phyloP scores from a whole-genome alignment of 1,139 yeast species.

The Williopsis jadinii region DNA sequence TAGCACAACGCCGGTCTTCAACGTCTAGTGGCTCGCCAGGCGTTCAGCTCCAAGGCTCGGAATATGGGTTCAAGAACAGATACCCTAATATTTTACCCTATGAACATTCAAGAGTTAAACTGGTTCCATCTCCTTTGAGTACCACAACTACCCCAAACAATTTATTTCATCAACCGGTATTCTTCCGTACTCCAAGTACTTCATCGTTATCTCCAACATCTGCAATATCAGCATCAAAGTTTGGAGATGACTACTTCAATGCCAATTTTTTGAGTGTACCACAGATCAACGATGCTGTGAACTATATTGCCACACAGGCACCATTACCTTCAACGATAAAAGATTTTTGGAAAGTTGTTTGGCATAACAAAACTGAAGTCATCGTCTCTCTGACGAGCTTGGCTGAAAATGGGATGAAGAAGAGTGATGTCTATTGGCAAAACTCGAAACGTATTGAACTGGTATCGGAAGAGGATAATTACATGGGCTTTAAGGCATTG shows the following conservation, averaged over 20 bases:
- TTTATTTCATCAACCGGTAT: constrained; percentile 1
- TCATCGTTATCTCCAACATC: constrained; percentile 6
- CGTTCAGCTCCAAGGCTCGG: constrained; percentile 19
- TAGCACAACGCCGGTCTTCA: constrained; percentile 16
- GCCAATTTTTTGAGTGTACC: constrained; percentile 47
- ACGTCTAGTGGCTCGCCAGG: constrained; percentile 6
- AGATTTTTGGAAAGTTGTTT: constrained; percentile 76
- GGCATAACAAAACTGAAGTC: constrained; percentile 52
- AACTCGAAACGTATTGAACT: constrained; percentile 24
- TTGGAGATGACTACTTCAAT: constrained; percentile 46
- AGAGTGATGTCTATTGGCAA: constrained; percentile 54
- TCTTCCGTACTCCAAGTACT: constrained; percentile 3
- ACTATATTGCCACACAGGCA: constrained; percentile 81
- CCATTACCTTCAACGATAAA: constrained; percentile 70
- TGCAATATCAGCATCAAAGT: constrained; percentile 2
- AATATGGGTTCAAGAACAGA: constrained; percentile 47
- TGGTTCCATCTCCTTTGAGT: constrained; percentile 31
- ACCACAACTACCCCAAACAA: constrained; percentile 9
- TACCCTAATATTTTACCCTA: constrained; percentile 77
- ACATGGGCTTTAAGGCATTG: constrained; percentile 25
- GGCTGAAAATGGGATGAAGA: constrained; percentile 43
- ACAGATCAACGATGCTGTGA: constrained; percentile 27
- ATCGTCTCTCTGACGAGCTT: constrained; percentile 65
- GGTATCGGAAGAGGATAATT: constrained; percentile 23
- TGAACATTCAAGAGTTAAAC: constrained; percentile 69